Base-by-base conservation (phyloP, 2,329 filamentous ascomycete genomes). In the Colletotrichum cuscutae region DNA sequence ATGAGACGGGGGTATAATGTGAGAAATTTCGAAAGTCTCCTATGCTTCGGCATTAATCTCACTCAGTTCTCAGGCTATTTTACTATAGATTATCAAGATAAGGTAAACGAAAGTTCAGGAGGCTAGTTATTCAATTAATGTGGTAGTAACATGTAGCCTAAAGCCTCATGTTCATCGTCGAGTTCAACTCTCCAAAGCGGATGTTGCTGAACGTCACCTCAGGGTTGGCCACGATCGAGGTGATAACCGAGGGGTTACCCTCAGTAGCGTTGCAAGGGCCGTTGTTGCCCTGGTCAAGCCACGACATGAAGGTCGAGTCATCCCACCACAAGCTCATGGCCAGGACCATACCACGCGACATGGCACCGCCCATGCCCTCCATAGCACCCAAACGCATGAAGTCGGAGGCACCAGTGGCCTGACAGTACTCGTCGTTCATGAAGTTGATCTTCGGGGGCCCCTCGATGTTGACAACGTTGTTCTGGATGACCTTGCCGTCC, bases 301-400 rank as follows among this genome's bases (percentile, higher is more conserved):
- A 91, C 56, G 86, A 84, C 89, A 91, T 90, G 73, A 84, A 87
- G 56, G 84, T 84, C 13, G 82, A 77, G 13, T 84, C 81, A 72
- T 89, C 87, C 80, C 87, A 88, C 89, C 89, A 90, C 74, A 91
- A 84, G 77, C 84, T 85, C 75, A 90, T 83, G 13, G 85, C 83
- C 30, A 89, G 81, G 2, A 89, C 87, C 87, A 89, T 89, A 59
- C 85, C 87, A 15, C 86, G 81, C 26, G 76, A 79, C 68, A 89
- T 78, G 0, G 86, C 82, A 26, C 83, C 77, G 0, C 84, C 84
- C 81, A 86, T 84, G 8, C 78, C 81, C 46, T 81, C 80, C 77
- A 84, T 80, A 5, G 81, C 82, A 63, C 84, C 85, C 2, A 84
- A 75, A 30, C 74, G 73, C 60, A 79, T 76, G 58, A 80, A 79